These are phyloP conservation scores for Oryza brachyantha DNA, from an alignment of 176 grass and related monocot species.

Conservation along the genomic window DNA sequence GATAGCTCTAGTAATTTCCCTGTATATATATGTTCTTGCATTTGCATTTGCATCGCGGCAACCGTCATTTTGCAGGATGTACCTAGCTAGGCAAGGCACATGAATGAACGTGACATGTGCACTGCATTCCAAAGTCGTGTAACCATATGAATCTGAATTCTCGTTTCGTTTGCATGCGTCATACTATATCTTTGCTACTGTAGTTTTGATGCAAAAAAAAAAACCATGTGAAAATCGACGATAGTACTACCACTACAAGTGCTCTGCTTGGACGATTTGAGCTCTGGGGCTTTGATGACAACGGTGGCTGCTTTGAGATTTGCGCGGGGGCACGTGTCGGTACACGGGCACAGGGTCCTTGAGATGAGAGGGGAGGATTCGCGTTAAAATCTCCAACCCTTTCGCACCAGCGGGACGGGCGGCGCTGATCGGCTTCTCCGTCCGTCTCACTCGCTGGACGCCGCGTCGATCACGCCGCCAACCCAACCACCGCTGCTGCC, in stretches of 20 bases:
- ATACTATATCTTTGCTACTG: neutral
- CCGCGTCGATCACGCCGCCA: too few relatives aligned
- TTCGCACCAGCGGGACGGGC: neutral
- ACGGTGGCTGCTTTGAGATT: too few relatives aligned
- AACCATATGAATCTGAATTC: neutral
- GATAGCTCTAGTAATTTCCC: too few relatives aligned
- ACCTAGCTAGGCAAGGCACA: too few relatives aligned
- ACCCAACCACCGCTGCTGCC: too few relatives aligned
- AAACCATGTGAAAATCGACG: neutral
- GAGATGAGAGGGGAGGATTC: neutral
- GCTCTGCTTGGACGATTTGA: too few relatives aligned
- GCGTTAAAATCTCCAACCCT: neutral
- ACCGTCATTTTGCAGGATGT: neutral
- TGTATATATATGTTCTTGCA: neutral
- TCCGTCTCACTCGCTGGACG: too few relatives aligned
- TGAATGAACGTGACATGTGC: neutral
- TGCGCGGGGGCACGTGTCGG: too few relatives aligned
- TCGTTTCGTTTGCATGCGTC: neutral
- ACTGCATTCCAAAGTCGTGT: neutral
- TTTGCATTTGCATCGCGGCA: neutral
- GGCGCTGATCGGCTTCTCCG: neutral
- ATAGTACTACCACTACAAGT: too few relatives aligned
- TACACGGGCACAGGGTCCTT: too few relatives aligned
- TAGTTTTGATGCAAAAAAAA: neutral
- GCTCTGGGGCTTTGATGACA: too few relatives aligned